Evolutionary conservation across 2,329 filamentous ascomycete genomes (phyloP).

Genomic region (Verticillium albo-atrum): DNA sequence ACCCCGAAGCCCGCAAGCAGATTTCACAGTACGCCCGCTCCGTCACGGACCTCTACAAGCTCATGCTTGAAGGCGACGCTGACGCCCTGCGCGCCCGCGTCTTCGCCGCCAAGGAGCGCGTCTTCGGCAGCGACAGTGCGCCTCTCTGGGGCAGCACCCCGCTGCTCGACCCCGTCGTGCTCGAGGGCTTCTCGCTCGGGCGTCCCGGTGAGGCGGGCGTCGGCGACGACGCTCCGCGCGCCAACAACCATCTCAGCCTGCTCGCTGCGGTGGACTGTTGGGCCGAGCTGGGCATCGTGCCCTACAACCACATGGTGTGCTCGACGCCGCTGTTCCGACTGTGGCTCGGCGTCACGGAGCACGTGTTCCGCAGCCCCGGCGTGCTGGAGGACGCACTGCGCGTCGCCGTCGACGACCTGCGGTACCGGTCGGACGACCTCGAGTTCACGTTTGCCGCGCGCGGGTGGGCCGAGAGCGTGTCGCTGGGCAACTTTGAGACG

Average conservation of each 20-base stretch:
- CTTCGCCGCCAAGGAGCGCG: constrained; percentile 58
- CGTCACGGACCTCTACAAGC: constrained; percentile 91
- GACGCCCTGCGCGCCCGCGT: constrained; percentile 72
- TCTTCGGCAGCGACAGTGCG: constrained; percentile 65
- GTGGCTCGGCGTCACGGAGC: constrained; percentile 95
- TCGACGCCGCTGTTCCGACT: constrained; percentile 95
- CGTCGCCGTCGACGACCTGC: constrained; percentile 83
- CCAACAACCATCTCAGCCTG: constrained; percentile 90
- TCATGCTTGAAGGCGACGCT: constrained; percentile 85
- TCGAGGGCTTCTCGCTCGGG: constrained; percentile 79
- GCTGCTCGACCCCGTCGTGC: constrained; percentile 74
- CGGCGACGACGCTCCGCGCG: constrained; percentile 42
- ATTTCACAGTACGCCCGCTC: constrained; percentile 91
- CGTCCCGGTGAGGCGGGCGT: constrained; percentile 46
- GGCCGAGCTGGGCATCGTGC: constrained; percentile 88
- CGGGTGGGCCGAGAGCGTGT: constrained; percentile 93
- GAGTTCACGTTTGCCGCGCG: constrained; percentile 97
- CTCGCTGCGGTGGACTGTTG: constrained; percentile 98
- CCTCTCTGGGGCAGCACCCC: constrained; percentile 57
- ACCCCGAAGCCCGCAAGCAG: constrained; percentile 86
- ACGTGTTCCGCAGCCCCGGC: constrained; percentile 79
- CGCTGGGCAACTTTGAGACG: constrained; percentile 84
- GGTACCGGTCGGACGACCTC: constrained; percentile 90
- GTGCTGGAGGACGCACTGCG: constrained; percentile 81
- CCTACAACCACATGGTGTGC: constrained; percentile 99